These are phyloP conservation scores for Sclerotinia borealis DNA, from an alignment of 2,329 filamentous ascomycete genomes.

Conservation along the genomic window DNA sequence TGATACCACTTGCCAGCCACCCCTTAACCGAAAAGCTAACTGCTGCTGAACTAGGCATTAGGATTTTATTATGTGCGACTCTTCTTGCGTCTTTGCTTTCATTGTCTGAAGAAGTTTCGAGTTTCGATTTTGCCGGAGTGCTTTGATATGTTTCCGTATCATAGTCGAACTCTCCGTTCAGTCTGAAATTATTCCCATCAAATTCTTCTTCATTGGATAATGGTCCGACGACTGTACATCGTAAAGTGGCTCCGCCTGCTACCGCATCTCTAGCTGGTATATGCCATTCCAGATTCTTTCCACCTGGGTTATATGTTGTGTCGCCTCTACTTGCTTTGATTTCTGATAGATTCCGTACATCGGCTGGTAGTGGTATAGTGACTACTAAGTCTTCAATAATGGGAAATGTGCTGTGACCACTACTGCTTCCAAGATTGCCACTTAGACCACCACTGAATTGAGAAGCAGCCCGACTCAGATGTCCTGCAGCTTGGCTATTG, in stretches of 20 bases:
- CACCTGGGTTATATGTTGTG: slow-evolving; percentile 70
- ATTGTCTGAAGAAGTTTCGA: slow-evolving; percentile 33
- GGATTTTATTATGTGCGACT: slow-evolving; percentile 62
- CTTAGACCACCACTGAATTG: slow-evolving; percentile 40
- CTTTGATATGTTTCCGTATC: slow-evolving; percentile 52
- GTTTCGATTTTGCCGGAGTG: slow-evolving; percentile 29
- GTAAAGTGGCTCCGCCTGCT: slow-evolving; percentile 63
- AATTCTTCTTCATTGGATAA: slow-evolving; percentile 45
- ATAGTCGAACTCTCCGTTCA: slow-evolving; percentile 40
- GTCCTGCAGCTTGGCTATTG: slow-evolving; percentile 31
- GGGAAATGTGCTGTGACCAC: slow-evolving; percentile 40
- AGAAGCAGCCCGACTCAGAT: slow-evolving; percentile 38
- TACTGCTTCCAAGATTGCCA: slow-evolving; percentile 35
- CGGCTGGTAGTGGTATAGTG: slow-evolving; percentile 69
- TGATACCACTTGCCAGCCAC: slow-evolving; percentile 62
- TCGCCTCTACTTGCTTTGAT: slow-evolving; percentile 77
- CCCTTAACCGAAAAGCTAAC: slow-evolving; percentile 67
- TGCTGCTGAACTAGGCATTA: slow-evolving; percentile 75
- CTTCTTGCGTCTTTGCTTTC: slow-evolving; percentile 46
- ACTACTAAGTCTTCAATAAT: slow-evolving; percentile 72
- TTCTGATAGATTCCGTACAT: slow-evolving; percentile 78
- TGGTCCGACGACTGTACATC: slow-evolving; percentile 73
- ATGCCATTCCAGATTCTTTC: slow-evolving; percentile 72
- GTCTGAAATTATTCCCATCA: slow-evolving; percentile 31
- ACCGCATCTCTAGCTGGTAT: slow-evolving; percentile 73